Base-by-base conservation (phyloP, 1,284 basidiomycete species). In the Microbotryum lychnidis-dioicae region DNA sequence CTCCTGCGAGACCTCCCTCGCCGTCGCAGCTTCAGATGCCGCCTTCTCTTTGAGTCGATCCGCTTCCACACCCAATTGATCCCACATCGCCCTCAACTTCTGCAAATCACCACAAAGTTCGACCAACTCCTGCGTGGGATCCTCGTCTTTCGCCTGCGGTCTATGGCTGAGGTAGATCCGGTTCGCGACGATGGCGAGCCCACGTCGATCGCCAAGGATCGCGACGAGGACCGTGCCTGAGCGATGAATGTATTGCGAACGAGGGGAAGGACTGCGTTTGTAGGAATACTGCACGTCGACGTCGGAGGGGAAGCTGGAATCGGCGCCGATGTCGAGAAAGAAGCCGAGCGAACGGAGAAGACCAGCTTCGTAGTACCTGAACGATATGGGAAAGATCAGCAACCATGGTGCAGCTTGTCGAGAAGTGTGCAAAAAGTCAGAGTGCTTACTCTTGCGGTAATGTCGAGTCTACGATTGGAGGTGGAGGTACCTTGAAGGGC, bases 261-360 rank as follows among this genome's bases (percentile, higher is more conserved):
- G 82, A 62, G 81, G 82, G 76, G 85, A 92, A 1, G 84, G 80
- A 16, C 66, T 70, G 29, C 86, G 83, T 20, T 91, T 84, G 73
- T 96, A 96, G 7, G 87, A 88, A 75, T 96, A 96, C 49, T 86
- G 80, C n/a, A 91, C 87, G 65, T 91, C 87, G 60, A 93, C 80
- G 33, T 83, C 79, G 50, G 85, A 82, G 6, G 89, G 85, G 33
- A 82, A 80, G 7, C 80, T 81, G 0, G 87, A 86, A 76, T 94
- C 91, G 51, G 92, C 84, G 68, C 94, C 91, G 60, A 96, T 77
- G 61, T 71, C 71, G 52, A 72, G 68, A 56, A 71, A 61, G 55
- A 69, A 72, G 55, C 64, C 66, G 50, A 70, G 63, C 6, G 60
- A 59, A 18, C 58, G 56, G 23, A 72, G 63, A 6, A 72, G 56